A percentile compares a stretch with the other conserved stretches of the same genome.
Conservation (phyloP, 2,329 filamentous ascomycete genomes). For the Exophiala phaeomuriformis region DNA sequence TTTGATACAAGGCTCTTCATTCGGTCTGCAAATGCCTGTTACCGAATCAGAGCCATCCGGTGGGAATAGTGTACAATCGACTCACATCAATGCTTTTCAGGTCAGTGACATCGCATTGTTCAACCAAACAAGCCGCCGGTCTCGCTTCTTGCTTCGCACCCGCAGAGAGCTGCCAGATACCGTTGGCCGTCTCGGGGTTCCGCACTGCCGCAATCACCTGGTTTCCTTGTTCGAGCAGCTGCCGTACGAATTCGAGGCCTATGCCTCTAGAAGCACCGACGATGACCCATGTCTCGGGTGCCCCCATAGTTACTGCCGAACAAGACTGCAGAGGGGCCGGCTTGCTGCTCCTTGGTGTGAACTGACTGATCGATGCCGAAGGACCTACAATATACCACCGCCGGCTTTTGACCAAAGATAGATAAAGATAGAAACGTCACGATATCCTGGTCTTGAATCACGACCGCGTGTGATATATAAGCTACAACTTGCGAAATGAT, state of each 20-base stretch:
- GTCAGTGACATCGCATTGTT: constrained; percentile 48
- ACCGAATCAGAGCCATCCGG: constrained; percentile 8
- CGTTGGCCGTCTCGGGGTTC: constrained; percentile 37
- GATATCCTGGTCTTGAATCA: too few species aligned
- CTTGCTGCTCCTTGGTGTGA: not conserved
- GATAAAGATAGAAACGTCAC: too few species aligned
- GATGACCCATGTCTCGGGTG: constrained; percentile 30
- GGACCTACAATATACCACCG: too few species aligned
- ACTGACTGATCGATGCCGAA: too few species aligned
- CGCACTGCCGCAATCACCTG: constrained; percentile 48
- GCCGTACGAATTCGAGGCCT: constrained; percentile 48
- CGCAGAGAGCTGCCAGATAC: constrained; percentile 38
- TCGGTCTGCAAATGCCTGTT: constrained; percentile 39
- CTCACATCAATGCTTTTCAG: constrained; percentile 46
- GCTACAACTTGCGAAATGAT: too few species aligned
- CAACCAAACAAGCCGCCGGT: constrained; percentile 34
- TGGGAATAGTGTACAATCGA: constrained; percentile 15
- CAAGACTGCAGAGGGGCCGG: not conserved
- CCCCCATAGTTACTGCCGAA: not conserved
- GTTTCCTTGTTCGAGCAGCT: constrained; percentile 42
- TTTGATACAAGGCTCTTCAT: constrained; percentile 36
- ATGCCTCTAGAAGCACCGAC: constrained; percentile 33
- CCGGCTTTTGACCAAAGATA: too few species aligned
- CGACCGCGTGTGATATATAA: too few species aligned
- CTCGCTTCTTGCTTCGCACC: constrained; percentile 11